Evolutionary conservation across 768 basidiomycete species (phyloP).

Genomic region (Cubamyces lactineus): DNA sequence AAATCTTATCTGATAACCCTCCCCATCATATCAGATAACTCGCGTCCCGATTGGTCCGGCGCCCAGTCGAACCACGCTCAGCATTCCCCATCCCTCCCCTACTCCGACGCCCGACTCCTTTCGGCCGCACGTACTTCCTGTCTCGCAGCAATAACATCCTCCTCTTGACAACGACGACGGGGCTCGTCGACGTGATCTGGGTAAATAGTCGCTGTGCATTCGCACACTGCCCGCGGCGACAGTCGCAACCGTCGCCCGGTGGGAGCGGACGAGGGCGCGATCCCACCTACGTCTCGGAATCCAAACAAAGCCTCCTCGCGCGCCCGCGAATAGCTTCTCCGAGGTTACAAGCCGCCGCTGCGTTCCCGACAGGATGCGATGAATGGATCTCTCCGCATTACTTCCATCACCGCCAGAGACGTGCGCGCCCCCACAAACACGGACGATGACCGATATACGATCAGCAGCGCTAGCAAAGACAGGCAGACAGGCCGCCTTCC

Average conservation of each 20-base stretch:
- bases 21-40: constrained; percentile 23
- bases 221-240: too few relatives aligned
- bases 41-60: constrained; percentile 6
- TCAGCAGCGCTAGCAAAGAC: neutral
- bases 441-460: neutral
- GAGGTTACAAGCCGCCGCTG: neutral
- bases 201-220: neutral
- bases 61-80: neutral
- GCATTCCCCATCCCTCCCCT: neutral
- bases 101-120: neutral
- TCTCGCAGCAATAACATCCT: neutral
- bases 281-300: neutral
- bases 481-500: neutral
- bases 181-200: neutral
- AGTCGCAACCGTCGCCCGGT: too few relatives aligned
- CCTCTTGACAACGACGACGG: neutral
- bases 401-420: neutral
- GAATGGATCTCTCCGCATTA: constrained; percentile 1
- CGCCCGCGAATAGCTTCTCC: neutral
- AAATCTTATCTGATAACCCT: constrained; percentile 23
- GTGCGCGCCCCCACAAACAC: neutral
- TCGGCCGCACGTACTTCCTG: neutral
- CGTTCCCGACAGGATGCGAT: neutral
- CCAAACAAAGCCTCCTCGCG: too few relatives aligned
- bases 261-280: neutral